These are phyloP conservation scores for Plasmopara halstedii DNA, from an alignment of 352 stramenopile species.

Conservation along the genomic window DNA sequence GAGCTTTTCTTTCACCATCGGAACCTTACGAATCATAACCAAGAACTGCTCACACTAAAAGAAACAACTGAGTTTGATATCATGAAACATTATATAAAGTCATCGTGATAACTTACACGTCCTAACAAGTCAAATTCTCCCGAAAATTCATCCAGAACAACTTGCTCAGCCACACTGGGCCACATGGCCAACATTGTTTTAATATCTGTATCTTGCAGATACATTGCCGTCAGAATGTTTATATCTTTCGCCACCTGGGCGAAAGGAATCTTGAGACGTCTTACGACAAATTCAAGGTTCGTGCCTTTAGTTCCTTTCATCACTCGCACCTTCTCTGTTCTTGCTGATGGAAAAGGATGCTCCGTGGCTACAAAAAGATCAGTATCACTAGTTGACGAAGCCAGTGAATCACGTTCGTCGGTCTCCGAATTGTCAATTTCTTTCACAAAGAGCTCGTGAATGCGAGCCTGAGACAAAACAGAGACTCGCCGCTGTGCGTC, in stretches of 20 bases:
- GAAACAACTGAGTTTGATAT: neutral
- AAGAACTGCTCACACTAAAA: conserved; percentile 26
- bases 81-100: neutral
- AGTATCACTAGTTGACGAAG: neutral
- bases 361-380: neutral
- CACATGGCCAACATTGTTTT: conserved; percentile 27
- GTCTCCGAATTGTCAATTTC: neutral
- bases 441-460: conserved; percentile 9
- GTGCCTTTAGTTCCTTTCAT: conserved; percentile 20
- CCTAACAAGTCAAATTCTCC: conserved; percentile 11
- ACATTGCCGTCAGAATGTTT: conserved; percentile 19
- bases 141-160: conserved; percentile 15
- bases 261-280: conserved; percentile 12
- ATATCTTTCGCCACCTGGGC: conserved; percentile 15
- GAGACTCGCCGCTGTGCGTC: conserved; percentile 7
- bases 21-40: conserved; percentile 13
- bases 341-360: neutral
- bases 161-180: conserved; percentile 19
- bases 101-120: conserved; percentile 6
- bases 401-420: conserved; percentile 1
- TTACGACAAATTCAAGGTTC: conserved; percentile 18
- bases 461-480: conserved; percentile 2
- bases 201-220: conserved; percentile 19
- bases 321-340: conserved; percentile 7
- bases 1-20: conserved; percentile 21